Base-by-base conservation (phyloP, 1,284 basidiomycete genomes). In the Thecaphora frezii region DNA sequence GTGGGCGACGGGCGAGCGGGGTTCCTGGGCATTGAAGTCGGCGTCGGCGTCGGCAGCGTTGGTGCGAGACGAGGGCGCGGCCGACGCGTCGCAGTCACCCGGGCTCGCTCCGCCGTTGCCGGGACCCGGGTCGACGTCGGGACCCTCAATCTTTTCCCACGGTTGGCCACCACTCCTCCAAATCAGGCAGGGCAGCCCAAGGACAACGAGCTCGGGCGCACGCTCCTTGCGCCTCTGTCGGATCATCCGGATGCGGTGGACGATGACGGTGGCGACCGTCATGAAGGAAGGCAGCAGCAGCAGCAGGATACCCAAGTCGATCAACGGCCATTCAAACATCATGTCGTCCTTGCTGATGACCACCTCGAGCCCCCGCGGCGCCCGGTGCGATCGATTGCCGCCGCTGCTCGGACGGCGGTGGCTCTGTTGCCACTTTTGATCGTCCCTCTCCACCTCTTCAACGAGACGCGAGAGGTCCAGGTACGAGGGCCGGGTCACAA, bases 241-340 rank as follows among this genome's bases (percentile, higher is more conserved):
- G 5, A 63, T 46, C 48, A 63, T 48, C 18, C 71, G 66, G 36
- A 77, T 54, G 37, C 72, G 65, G 43, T 78, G 74, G 4, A 70
- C 51, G 22, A 77, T 65, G 40, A 78, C 58, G 13, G 70, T 73
- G 21, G 58, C 49, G 16, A 78, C 52, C 9, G 74, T 76, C 66
- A 77, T 67, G 42, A 77, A 55, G 9, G 76, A 75, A 0, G 77
- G 77, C 9, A 78, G 48, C 5, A 78, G 57, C n/a, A 77, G 57
- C 16, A 78, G 49, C 23, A 77, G 48, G 25, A 78, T 59, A 14
- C 74, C 75, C 30, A 77, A 57, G 38, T 77, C 74, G 33, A 73
- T 62, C 56, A 74, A 44, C 1, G 74, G 74, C 71, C 74, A 73
- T 40, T 77, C 75, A 58, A 65, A 66, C 21, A 76, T 54, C 24